A percentile compares a stretch with the other conserved stretches of the same genome.
These are phyloP conservation scores for Acrocalymma vagum DNA, from an alignment of 2,329 filamentous ascomycete genomes.

Conservation along the genomic window DNA sequence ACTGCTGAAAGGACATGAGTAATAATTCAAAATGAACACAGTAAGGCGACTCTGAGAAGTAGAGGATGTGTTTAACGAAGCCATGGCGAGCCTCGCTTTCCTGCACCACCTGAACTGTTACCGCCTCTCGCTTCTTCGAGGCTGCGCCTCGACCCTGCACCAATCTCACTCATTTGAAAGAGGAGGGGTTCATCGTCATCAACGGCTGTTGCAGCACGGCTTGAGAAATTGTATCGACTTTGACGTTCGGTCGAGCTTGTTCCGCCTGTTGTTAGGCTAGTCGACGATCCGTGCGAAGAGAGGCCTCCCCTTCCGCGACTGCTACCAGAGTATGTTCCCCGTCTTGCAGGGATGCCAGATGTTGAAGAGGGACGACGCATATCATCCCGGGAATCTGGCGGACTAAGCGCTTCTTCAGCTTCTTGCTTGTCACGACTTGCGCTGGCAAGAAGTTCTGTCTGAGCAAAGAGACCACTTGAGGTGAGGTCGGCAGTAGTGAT, in stretches of 20 bases:
- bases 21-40: too few relatives aligned
- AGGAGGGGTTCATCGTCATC: conserved; percentile 75
- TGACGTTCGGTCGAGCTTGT: conserved; percentile 45
- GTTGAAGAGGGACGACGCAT: conserved; percentile 33
- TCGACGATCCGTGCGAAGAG: conserved; percentile 41
- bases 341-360: conserved; percentile 38
- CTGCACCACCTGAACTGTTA: conserved; percentile 32
- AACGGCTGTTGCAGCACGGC: conserved; percentile 46
- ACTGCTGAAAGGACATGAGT: too few relatives aligned
- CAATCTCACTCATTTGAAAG: conserved; percentile 78
- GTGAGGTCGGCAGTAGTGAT: conserved; percentile 62
- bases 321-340: conserved; percentile 29
- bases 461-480: conserved; percentile 68
- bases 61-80: too few relatives aligned
- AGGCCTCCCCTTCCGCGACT: conserved; percentile 39
- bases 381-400: conserved; percentile 36
- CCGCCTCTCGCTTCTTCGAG: conserved; percentile 46
- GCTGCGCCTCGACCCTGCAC: conserved; percentile 49
- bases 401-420: conserved; percentile 14
- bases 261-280: conserved; percentile 38
- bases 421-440: conserved; percentile 30
- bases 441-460: conserved; percentile 40
- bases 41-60: too few relatives aligned
- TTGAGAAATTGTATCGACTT: conserved; percentile 55
- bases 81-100: conserved; percentile 38